Evolutionary conservation across 179 eudicot genomes (phyloP), one percentile per base, ranked within the genome.

Genomic region (Vitellaria paradoxa): DNA sequence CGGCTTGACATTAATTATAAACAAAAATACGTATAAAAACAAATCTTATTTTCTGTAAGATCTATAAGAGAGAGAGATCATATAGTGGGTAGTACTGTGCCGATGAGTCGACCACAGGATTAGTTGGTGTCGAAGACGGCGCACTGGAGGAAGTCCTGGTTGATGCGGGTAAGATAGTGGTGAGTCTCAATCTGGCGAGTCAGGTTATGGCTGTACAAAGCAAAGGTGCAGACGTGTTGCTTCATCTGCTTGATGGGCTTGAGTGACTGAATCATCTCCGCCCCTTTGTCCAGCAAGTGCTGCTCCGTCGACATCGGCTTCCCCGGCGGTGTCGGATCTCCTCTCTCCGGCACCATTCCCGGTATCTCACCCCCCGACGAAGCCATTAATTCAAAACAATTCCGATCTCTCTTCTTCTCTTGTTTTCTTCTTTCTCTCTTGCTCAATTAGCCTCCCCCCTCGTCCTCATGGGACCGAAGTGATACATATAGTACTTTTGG

Each of bases 121-220:
- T n/a, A n/a, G n/a, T n/a, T n/a, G n/a, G n/a, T n/a, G n/a, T n/a
- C n/a, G n/a, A n/a, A n/a, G n/a, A 76, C 90, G 98, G 3, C 60
- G 60, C 60, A 56, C 60, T 56, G 60, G 20, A 56, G 60, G 60
- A 56, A 56, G 60, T 56, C 60, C 60, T 56, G 60, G 6, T 56
- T 56, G 60, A 17, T 6, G 60, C 60, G 60, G 14, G 18, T 13
- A n/a, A 56, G 18, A n/a, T 12, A 56, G 60, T 56, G 60, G 60
- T 56, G 60, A 3, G 93, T 88, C 79, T 90, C 92, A n/a, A 92
- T 87, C 76, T 92, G 94, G 17, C 94, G 91, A 56, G 73, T 76
- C 90, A 90, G 85, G 50, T 92, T 92, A 37, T 90, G 91, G 76
- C 87, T 85, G 67, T 90, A 91, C 9, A 85, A 21, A 5, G 93